These are phyloP conservation scores for Pyricularia sp. DNA, from an alignment of 2,329 filamentous ascomycete species.

Conservation along the genomic window DNA sequence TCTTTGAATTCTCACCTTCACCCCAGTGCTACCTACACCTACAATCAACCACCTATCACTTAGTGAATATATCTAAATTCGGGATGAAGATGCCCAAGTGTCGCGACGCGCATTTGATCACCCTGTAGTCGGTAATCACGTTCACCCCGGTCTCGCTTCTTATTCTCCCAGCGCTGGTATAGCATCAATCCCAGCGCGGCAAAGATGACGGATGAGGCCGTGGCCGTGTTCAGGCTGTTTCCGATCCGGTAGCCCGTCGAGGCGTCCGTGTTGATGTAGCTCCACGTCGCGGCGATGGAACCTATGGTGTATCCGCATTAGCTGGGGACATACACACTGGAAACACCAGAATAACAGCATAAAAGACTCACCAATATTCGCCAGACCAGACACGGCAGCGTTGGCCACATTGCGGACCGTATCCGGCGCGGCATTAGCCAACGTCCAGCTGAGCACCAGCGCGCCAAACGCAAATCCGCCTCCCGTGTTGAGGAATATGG, in stretches of 20 bases:
- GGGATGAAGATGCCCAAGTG: constrained; percentile 15
- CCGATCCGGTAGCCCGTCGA: constrained; percentile 17
- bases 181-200: constrained; percentile 12
- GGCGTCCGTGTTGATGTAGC: constrained; percentile 18
- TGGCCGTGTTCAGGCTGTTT: constrained; percentile 16
- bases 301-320: constrained; percentile 6
- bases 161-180: constrained; percentile 17
- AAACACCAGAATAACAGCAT: neutral
- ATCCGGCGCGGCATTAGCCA: constrained; percentile 18
- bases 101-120: constrained; percentile 12
- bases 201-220: constrained; percentile 15
- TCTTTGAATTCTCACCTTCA: neutral
- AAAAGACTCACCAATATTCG: constrained; percentile 16
- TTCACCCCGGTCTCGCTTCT: constrained; percentile 14
- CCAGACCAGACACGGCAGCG: constrained; percentile 16
- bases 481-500: constrained; percentile 19
- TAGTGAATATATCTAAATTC: constrained; percentile 14
- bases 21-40: neutral
- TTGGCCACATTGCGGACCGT: constrained; percentile 18
- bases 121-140: constrained; percentile 15
- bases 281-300: constrained; percentile 19
- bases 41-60: neutral
- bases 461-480: constrained; percentile 16
- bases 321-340: neutral
- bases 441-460: constrained; percentile 17